Conservation (phyloP, 106 monocot genomes). For the Xerophyta viscosa region DNA sequence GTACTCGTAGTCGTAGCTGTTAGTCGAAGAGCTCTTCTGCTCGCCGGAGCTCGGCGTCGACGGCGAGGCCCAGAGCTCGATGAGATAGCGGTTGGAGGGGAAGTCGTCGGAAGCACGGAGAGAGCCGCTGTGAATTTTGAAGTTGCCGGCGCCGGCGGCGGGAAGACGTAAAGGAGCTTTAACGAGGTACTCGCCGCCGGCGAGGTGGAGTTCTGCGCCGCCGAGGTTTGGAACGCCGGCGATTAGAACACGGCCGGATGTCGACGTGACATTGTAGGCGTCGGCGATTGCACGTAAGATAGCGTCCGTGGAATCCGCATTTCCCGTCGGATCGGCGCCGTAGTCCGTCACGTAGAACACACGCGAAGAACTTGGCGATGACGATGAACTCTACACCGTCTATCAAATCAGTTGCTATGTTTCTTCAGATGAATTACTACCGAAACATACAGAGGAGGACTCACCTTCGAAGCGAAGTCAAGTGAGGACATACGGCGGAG, state of each 20-base stretch:
- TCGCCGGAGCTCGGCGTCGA: too few relatives aligned
- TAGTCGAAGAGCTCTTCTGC: neutral
- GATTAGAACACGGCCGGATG: constrained; percentile 13
- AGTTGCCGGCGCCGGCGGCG: constrained; percentile 45
- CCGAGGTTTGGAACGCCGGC: constrained; percentile 57
- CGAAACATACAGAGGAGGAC: neutral
- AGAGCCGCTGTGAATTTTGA: constrained; percentile 68
- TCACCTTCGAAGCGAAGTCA: neutral
- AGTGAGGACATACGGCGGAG: too few relatives aligned
- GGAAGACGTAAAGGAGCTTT: constrained; percentile 40
- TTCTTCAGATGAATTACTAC: too few relatives aligned
- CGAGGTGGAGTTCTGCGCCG: constrained; percentile 59
- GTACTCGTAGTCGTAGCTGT: constrained; percentile 42
- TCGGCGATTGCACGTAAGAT: constrained; percentile 43
- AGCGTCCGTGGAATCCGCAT: constrained; percentile 39
- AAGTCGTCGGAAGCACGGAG: constrained; percentile 59
- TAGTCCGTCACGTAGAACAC: constrained; percentile 62
- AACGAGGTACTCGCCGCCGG: constrained; percentile 54
- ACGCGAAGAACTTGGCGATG: constrained; percentile 14
- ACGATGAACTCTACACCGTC: neutral
- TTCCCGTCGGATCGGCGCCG: constrained; percentile 74
- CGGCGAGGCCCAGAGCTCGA: constrained; percentile 69
- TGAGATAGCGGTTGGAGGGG: constrained; percentile 51
- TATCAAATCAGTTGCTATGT: neutral
- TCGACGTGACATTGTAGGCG: constrained; percentile 24